Evolutionary conservation across 2,329 filamentous ascomycete genomes (phyloP).

Genomic region (Chrysosporium keratinophilum): DNA sequence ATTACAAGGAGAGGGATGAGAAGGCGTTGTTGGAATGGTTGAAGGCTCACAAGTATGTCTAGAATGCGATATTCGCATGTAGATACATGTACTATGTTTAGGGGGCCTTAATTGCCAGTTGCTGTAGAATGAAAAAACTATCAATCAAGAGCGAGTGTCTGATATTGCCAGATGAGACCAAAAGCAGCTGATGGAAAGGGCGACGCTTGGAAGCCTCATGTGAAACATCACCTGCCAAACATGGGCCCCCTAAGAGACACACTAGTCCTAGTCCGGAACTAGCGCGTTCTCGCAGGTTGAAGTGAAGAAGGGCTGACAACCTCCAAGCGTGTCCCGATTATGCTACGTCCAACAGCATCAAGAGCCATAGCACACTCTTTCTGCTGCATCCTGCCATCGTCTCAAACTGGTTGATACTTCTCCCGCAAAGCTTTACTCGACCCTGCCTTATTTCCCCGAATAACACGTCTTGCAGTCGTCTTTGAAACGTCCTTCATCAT

Average conservation of each 20-base stretch:
- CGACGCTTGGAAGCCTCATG: slow-evolving; percentile 1
- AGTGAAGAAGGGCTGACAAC: slow-evolving; percentile 11
- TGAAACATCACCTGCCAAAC: slow-evolving; percentile 2
- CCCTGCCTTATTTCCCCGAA: background rate
- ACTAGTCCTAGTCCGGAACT: slow-evolving; percentile 1
- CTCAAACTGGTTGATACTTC: slow-evolving; percentile 7
- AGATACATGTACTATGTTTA: background rate
- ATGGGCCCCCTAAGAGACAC: background rate
- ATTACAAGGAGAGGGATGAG: slow-evolving; percentile 70
- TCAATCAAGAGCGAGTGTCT: background rate
- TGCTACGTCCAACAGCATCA: slow-evolving; percentile 2
- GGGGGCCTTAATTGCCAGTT: background rate
- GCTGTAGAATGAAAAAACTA: background rate
- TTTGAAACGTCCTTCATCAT: slow-evolving; percentile 27
- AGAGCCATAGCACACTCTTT: slow-evolving; percentile 8
- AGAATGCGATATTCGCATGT: slow-evolving; percentile 15
- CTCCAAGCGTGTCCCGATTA: slow-evolving; percentile 4
- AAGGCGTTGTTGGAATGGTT: slow-evolving; percentile 70
- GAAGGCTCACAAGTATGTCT: slow-evolving; percentile 48
- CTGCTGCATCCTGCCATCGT: slow-evolving; percentile 8
- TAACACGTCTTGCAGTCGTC: background rate
- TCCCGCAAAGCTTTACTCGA: background rate
- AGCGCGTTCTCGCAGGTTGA: background rate
- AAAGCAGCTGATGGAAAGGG: background rate
- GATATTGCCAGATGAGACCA: background rate